Evolutionary conservation across 2,329 filamentous ascomycete genomes (phyloP).

Genomic region (Pestalotiopsis sp.): DNA sequence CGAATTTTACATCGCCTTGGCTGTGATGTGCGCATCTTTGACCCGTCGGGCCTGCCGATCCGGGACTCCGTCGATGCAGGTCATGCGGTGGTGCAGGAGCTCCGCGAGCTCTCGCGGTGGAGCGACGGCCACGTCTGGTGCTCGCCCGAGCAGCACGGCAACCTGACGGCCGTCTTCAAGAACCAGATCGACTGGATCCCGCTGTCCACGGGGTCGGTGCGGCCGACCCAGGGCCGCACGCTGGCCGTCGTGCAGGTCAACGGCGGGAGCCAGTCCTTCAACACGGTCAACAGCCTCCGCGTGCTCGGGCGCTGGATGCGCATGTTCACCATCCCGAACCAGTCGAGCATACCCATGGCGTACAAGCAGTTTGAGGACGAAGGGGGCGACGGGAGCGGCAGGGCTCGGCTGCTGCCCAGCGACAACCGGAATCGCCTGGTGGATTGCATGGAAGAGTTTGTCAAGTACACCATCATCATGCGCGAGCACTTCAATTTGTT

Average conservation of each 20-base stretch:
- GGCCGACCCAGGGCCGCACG: conserved; percentile 68
- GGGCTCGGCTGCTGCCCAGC: conserved; percentile 51
- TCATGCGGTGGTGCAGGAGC: conserved; percentile 65
- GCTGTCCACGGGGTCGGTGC: conserved; percentile 60
- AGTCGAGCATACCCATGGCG: conserved; percentile 64
- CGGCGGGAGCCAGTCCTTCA: conserved; percentile 69
- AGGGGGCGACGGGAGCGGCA: conserved; percentile 33
- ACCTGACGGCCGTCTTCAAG: conserved; percentile 68
- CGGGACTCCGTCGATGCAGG: conserved; percentile 62
- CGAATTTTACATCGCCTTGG: conserved; percentile 66
- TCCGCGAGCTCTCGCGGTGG: conserved; percentile 63
- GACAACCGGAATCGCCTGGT: conserved; percentile 62
- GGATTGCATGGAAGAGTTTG: conserved; percentile 72
- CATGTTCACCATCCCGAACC: conserved; percentile 70
- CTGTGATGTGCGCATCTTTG: conserved; percentile 66
- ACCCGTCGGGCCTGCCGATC: conserved; percentile 61
- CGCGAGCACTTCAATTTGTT: conserved; percentile 62
- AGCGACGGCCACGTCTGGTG: conserved; percentile 70
- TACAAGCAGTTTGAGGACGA: conserved; percentile 65
- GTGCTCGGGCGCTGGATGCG: conserved; percentile 71
- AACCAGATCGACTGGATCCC: conserved; percentile 75
- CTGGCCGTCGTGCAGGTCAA: conserved; percentile 64
- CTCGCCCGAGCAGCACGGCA: conserved; percentile 69
- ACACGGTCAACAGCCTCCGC: conserved; percentile 66
- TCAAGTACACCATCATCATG: conserved; percentile 70